Percentiles rank a stretch among this genome's conserved stretches.
Conservation (phyloP, 225 moss, liverwort and hornwort species). For the Antitrichia curtipendula region DNA sequence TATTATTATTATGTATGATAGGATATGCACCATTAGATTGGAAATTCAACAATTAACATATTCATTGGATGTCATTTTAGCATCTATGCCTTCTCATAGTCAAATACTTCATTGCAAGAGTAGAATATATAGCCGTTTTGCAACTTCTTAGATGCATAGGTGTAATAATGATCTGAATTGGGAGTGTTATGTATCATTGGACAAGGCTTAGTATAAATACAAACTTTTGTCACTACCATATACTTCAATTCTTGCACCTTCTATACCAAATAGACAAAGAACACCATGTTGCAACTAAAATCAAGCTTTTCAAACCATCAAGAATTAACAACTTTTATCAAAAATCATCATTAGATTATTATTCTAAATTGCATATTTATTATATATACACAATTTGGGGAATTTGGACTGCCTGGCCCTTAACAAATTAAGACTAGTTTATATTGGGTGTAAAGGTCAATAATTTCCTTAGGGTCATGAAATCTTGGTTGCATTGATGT, state of each 20-base stretch:
- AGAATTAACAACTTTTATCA: neutral
- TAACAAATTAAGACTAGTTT: neutral
- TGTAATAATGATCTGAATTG: neutral
- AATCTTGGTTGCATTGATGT: neutral
- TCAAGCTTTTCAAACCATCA: fast-evolving
- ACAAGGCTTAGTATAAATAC: fast-evolving
- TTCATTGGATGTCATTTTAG: neutral
- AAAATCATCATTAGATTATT: neutral
- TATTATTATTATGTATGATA: neutral
- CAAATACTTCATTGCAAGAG: neutral
- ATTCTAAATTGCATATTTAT: neutral
- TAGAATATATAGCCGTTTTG: too few relatives aligned
- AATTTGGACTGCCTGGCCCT: fast-evolving
- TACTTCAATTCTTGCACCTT: neutral
- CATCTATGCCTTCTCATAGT: neutral
- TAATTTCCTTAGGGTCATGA: neutral
- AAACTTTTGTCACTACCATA: neutral
- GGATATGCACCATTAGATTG: neutral
- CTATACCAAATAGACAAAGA: neutral
- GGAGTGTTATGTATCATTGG: fast-evolving
- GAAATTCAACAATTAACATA: neutral
- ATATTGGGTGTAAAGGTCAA: neutral
- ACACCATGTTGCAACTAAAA: neutral
- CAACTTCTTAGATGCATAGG: neutral
- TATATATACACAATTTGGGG: fast-evolving